phyloP scores from a whole-genome alignment of 169 alveolate species.

The Plasmodium adleri region DNA sequence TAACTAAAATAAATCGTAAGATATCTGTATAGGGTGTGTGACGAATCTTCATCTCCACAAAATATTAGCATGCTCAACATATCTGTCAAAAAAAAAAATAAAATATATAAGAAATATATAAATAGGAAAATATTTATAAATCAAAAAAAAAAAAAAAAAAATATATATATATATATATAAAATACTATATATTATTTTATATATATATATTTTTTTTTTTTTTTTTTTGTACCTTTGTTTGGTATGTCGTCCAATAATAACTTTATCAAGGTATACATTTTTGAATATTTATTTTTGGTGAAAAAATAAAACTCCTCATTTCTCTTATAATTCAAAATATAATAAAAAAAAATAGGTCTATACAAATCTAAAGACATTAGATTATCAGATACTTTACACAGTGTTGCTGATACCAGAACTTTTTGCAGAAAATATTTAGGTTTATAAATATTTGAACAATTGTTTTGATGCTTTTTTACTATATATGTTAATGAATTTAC shows the following conservation, averaged over 20 bases:
- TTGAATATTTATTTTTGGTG: slow-evolving; percentile 17
- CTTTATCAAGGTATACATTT: slow-evolving; percentile 10
- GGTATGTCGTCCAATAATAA: slow-evolving; percentile 16
- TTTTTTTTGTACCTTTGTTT: slow-evolving; percentile 12
- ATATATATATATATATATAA: not conserved
- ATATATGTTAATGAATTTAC: slow-evolving; percentile 49
- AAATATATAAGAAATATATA: not conserved
- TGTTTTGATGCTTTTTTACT: slow-evolving; percentile 38
- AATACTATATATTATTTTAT: not conserved
- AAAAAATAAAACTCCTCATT: slow-evolving; percentile 53
- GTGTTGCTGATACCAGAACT: slow-evolving; percentile 52
- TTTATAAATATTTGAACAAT: slow-evolving; percentile 20
- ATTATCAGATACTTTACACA: slow-evolving; percentile 65
- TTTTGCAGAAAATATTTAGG: slow-evolving; percentile 65
- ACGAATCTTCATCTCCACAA: slow-evolving; percentile 27
- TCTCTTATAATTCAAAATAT: slow-evolving; percentile 29
- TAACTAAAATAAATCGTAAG: slow-evolving; percentile 61
- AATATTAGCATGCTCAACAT: slow-evolving; percentile 43
- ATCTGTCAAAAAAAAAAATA: slow-evolving; percentile 10
- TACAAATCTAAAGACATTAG: slow-evolving; percentile 64
- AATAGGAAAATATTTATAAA: not conserved
- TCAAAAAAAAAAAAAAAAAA: not conserved
- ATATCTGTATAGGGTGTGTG: slow-evolving; percentile 32
- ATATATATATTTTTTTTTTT: not conserved
- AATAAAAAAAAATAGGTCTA: slow-evolving; percentile 73